These are phyloP conservation scores for Sordaria brevicollis DNA, from an alignment of 495 filamentous ascomycete species.

Conservation along the genomic window DNA sequence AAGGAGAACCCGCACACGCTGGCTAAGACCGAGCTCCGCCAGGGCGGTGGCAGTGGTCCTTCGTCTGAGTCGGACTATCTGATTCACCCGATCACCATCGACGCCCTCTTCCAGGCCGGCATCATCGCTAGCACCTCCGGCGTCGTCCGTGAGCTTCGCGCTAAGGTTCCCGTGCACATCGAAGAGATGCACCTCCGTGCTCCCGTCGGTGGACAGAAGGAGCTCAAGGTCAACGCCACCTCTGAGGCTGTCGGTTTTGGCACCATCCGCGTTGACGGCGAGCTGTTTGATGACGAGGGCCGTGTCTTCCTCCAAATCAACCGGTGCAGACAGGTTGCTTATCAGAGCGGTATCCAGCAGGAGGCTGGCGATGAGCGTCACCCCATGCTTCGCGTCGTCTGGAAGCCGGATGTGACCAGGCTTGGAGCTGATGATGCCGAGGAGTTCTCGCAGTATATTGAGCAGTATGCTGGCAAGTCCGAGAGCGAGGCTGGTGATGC, in stretches of 20 bases:
- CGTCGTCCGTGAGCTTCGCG: conserved; percentile 6
- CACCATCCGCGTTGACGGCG: not conserved
- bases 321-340: not conserved
- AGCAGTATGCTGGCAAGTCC: not conserved
- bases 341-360: not conserved
- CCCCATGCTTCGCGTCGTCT: not conserved
- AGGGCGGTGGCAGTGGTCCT: conserved; percentile 12
- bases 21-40: conserved; percentile 5
- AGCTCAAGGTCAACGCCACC: conserved; percentile 12
- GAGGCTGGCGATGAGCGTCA: not conserved
- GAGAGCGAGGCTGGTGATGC: not conserved
- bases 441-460: not conserved
- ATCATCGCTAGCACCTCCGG: conserved; percentile 12
- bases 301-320: not conserved
- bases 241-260: conserved; percentile 15
- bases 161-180: conserved; percentile 16
- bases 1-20: not conserved
- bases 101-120: conserved; percentile 26
- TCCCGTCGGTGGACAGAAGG: not conserved
- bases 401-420: not conserved
- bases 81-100: conserved; percentile 31
- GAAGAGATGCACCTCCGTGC: not conserved
- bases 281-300: not conserved
- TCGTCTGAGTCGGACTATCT: conserved; percentile 16
- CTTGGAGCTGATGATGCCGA: not conserved